A percentile compares a stretch with the other conserved stretches of the same genome.
phyloP scores from a whole-genome alignment of 2,329 filamentous ascomycete species.

The Hymenoscyphus scutula region DNA sequence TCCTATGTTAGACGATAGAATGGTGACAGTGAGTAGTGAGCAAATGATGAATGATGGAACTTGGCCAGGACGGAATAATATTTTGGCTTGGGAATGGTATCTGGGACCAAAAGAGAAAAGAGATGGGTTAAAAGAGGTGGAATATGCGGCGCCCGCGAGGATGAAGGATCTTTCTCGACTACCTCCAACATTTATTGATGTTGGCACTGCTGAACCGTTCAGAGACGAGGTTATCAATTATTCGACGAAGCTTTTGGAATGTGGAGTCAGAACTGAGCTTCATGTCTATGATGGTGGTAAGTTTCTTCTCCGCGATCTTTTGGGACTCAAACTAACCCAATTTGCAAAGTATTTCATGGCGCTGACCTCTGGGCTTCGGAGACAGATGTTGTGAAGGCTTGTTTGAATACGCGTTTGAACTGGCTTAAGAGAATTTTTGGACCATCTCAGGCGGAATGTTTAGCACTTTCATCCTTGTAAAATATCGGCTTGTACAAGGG shows the following conservation, averaged over 20 bases:
- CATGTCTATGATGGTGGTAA: slow-evolving; percentile 29
- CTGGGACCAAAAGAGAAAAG: slow-evolving; percentile 33
- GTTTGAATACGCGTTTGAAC: not conserved
- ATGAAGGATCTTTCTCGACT: slow-evolving; percentile 33
- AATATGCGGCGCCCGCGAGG: slow-evolving; percentile 36
- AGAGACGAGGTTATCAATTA: slow-evolving; percentile 39
- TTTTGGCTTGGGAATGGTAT: slow-evolving; percentile 36
- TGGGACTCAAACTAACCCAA: not conserved
- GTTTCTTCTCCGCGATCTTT: not conserved
- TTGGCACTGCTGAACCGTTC: slow-evolving; percentile 37
- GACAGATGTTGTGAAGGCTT: not conserved
- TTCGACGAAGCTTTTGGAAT: slow-evolving; percentile 37
- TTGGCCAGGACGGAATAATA: slow-evolving; percentile 35
- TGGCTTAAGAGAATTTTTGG: slow-evolving; percentile 4
- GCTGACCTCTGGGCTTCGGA: not conserved
- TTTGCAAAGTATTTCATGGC: not conserved
- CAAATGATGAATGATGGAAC: slow-evolving; percentile 36
- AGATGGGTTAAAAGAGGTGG: slow-evolving; percentile 30
- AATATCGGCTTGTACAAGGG: too few species aligned
- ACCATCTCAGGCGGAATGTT: not conserved
- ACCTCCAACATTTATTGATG: slow-evolving; percentile 39
- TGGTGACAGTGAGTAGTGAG: slow-evolving; percentile 30
- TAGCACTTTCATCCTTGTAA: not conserved
- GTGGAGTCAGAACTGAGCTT: slow-evolving; percentile 37
- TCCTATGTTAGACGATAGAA: slow-evolving; percentile 45